Conservation (phyloP, 805 yeast genomes). For the Starmerella tilneyi region DNA sequence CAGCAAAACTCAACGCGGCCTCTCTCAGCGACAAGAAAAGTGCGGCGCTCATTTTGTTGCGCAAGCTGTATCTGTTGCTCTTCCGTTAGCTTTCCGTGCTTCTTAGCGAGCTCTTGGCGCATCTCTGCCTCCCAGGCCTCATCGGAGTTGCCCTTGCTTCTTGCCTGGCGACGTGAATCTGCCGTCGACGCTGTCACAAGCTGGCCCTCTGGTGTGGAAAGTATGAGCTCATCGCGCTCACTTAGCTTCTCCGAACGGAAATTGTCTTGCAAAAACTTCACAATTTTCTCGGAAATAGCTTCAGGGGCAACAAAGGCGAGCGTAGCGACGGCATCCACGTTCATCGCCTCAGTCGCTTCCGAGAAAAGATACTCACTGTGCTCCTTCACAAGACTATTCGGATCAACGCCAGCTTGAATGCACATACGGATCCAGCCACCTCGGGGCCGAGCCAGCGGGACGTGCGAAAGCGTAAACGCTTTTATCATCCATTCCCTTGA, state of each 20-base stretch:
- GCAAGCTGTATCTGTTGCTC: conserved; percentile 66
- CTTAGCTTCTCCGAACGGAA: conserved; percentile 37
- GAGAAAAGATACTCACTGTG: conserved; percentile 26
- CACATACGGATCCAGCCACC: conserved; percentile 73
- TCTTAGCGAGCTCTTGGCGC: conserved; percentile 59
- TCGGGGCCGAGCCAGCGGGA: conserved; percentile 31
- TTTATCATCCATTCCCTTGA: conserved; percentile 29
- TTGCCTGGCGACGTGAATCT: neutral
- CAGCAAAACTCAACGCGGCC: conserved; percentile 41
- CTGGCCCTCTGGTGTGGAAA: conserved; percentile 55
- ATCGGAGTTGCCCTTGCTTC: conserved; percentile 33
- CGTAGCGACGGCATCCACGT: conserved; percentile 32
- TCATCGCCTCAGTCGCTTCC: conserved; percentile 25
- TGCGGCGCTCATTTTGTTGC: conserved; percentile 51
- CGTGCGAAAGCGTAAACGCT: conserved; percentile 40
- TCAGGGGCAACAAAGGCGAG: conserved; percentile 50
- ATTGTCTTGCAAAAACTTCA: conserved; percentile 37
- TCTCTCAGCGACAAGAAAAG: conserved; percentile 35
- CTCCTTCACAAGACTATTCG: conserved; percentile 43
- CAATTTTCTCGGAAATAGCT: conserved; percentile 43
- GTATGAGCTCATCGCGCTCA: conserved; percentile 47
- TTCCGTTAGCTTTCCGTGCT: conserved; percentile 48
- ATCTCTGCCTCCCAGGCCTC: conserved; percentile 81
- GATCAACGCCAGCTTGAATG: conserved; percentile 50
- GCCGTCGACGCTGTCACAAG: conserved; percentile 39